Conservation (phyloP, 345 rosid species). For the Garcia nutans region DNA sequence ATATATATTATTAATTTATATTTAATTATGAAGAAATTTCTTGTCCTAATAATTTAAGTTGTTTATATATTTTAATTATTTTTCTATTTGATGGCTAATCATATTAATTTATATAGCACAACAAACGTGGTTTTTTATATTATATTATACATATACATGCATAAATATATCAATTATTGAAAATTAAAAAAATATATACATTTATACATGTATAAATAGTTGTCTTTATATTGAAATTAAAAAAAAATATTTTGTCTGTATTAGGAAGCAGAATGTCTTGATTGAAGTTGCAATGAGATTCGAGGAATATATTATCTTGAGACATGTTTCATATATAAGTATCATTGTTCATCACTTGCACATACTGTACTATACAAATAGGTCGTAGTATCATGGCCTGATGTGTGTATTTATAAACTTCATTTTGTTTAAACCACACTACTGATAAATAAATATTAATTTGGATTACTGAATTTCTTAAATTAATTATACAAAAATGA, state of each 20-base stretch:
- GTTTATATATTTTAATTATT: neutral
- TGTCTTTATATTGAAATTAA: neutral
- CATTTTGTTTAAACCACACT: too few species aligned
- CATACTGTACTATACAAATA: neutral
- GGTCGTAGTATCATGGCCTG: neutral
- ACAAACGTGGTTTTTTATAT: too few species aligned
- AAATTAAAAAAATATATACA: neutral
- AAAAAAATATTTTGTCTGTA: neutral
- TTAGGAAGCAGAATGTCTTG: slow-evolving; percentile 9
- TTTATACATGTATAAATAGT: neutral
- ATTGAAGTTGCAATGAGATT: slow-evolving; percentile 8
- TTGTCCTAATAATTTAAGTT: neutral
- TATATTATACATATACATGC: neutral
- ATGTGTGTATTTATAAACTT: too few species aligned
- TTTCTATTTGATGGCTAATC: neutral
- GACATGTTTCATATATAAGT: too few species aligned
- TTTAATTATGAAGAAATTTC: too few species aligned
- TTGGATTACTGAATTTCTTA: too few species aligned
- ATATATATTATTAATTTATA: too few species aligned
- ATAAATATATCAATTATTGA: neutral
- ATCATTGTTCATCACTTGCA: too few species aligned
- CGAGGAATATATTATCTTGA: slow-evolving; percentile 8
- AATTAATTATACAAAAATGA: too few species aligned
- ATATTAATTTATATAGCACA: neutral
- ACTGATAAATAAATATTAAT: too few species aligned